Evolutionary conservation across 352 stramenopile genomes (phyloP), one percentile per base, ranked within the genome.

Genomic region (Phytophthora nicotianae): DNA sequence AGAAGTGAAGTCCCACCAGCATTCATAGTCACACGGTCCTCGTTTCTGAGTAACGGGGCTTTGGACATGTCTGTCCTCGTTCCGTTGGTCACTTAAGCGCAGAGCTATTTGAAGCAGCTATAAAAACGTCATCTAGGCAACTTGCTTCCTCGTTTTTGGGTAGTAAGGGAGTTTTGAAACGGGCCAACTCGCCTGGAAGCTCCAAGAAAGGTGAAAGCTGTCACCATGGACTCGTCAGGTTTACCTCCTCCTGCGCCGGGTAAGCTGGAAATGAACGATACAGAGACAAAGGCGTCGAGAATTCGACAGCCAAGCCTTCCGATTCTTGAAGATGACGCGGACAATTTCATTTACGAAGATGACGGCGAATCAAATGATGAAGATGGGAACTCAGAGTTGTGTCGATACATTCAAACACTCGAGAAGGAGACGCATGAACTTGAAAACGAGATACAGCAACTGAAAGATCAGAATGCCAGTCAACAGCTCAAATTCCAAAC

Each of bases 351-450:
- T 11, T 64, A 71, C 46, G 66, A 74, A 46, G 60, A 72, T 20
- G 70, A 75, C 27, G 65, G 62, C 14, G 62, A 73, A 27, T 70
- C 66, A 17, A 61, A 55, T 13, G 63, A 71, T 9, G 68, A 59
- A 42, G 58, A 65, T 11, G 57, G 57, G 1, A 64, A 52, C 17
- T 62, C 77, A 0, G 77, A 84, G 24, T 60, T 89, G 19, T 82
- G 70, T 26, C 64, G 70, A 32, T 87, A 87, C 47, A 77, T 83
- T 16, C 77, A 87, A 26, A 67, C 70, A 16, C 75, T 87, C 6
- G 77, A 87, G 51, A 65, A 56, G 17, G 70, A 86, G 45, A 86
- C 81, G 24, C 58, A 65, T 0, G 77, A 81, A 32, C 60, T 87
- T 2, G 38, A 75, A 37, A 68, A 62, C 17, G 72, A 89, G 24